Evolutionary conservation across 2,329 filamentous ascomycete genomes (phyloP).

Genomic region (Fusarium sp.): DNA sequence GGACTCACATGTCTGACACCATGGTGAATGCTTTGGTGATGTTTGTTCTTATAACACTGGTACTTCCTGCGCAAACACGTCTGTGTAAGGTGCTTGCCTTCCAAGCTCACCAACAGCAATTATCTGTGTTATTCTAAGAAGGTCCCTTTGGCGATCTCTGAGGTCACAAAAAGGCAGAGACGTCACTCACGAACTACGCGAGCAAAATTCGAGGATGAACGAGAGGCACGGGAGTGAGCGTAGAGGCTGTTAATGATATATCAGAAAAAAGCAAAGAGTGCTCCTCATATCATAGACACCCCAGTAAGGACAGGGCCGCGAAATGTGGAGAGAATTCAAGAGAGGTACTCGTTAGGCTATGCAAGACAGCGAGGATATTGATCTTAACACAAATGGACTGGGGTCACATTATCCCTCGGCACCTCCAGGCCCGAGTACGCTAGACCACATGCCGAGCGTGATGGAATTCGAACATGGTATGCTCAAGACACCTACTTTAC

Average conservation of each 20-base stretch:
- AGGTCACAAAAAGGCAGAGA: constrained; percentile 7
- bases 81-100: constrained; percentile 13
- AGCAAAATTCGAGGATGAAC: not conserved
- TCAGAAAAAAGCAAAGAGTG: constrained; percentile 7
- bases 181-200: constrained; percentile 2
- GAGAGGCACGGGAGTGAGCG: not conserved
- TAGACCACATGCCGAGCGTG: constrained; percentile 17
- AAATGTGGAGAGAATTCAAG: constrained; percentile 23
- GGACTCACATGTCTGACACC: constrained; percentile 32
- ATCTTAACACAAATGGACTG: constrained; percentile 2
- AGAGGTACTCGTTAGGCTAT: not conserved
- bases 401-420: constrained; percentile 24
- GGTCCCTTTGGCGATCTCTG: not conserved
- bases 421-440: constrained; percentile 1
- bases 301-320: not conserved
- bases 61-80: constrained; percentile 19
- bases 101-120: constrained; percentile 1
- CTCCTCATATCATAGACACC: not conserved
- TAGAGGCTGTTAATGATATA: not conserved
- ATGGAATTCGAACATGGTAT: constrained; percentile 18
- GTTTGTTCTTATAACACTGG: constrained; percentile 30
- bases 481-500: constrained; percentile 5
- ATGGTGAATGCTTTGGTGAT: constrained; percentile 20
- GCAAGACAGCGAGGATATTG: not conserved
- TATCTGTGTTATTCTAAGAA: constrained; percentile 8